Evolutionary conservation across 73 alveolate species (phyloP), one percentile per base, ranked within the genome.

Genomic region (Tetrahymena malaccensis): DNA sequence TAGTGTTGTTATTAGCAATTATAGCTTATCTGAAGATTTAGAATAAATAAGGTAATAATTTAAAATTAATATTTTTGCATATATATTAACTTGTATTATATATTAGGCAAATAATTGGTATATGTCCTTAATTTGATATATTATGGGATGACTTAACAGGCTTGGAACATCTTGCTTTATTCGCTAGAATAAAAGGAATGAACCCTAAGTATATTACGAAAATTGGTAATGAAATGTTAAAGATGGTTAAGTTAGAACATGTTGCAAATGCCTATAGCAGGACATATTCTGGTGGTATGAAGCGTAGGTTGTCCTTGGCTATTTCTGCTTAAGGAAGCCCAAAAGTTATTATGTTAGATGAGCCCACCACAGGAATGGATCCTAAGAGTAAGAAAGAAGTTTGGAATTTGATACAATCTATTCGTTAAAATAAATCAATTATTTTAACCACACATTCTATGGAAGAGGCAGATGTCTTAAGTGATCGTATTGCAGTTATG

Each of bases 331-430:
- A 98, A 27, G 99, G 99, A 35, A 98, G 97, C 85, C 99, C 99
- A 16, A 97, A 98, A 94, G 96, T 98, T 12, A 97, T 99, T 35
- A 98, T 98, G 93, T 96, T 99, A 43, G 99, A 99, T 97, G 99
- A 99, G 94, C 99, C 99, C n/a, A 96, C 99, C 0, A 98, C 99
- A n/a, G 99, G 99, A 9, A 95, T 99, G 43, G 99, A 99, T 93
- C 99, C 99, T 34, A 99, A 98, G 70, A 97, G 98, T 97, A 97
- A 99, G 94, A 98, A 99, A 97, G 97, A 98, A 96, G 97, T 99
- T 7, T 99, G 99, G 99, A 98, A 98, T 70, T 98, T 99, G 89
- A 96, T 99, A 12, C 96, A 96, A 84, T 97, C 98, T 84, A 96
- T 97, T 21, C 97, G 98, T 95, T 98, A 97, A 85, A 97, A 98